Conservation (phyloP, 805 yeast genomes). For the Pichia cabralensis region DNA sequence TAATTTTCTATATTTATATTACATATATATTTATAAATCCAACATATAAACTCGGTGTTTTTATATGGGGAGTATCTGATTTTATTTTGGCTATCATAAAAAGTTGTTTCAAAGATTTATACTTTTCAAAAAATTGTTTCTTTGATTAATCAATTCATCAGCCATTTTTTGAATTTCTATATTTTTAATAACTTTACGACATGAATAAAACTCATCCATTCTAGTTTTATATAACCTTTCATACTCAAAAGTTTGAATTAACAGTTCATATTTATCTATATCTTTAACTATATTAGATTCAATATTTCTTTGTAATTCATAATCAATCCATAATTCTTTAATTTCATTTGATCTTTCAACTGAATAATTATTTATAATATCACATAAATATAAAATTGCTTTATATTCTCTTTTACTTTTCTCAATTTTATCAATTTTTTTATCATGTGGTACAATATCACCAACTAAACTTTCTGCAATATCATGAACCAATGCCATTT, state of each 20-base stretch:
- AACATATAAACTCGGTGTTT: no score
- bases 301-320: slow-evolving; percentile 69
- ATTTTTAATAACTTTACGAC: slow-evolving; percentile 55
- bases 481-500: slow-evolving; percentile 86
- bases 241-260: slow-evolving; percentile 75
- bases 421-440: slow-evolving; percentile 55
- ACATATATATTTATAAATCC: background rate
- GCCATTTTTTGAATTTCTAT: slow-evolving; percentile 63
- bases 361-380: slow-evolving; percentile 57
- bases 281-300: slow-evolving; percentile 92
- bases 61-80: no score
- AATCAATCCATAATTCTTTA: slow-evolving; percentile 71
- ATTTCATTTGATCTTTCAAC: slow-evolving; percentile 52
- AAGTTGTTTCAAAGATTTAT: no score
- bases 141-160: slow-evolving; percentile 41
- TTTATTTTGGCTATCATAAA: no score
- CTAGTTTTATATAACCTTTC: slow-evolving; percentile 57
- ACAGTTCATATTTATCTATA: slow-evolving; percentile 83
- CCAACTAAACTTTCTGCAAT: slow-evolving; percentile 93
- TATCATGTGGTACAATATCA: slow-evolving; percentile 80
- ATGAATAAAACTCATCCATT: slow-evolving; percentile 59
- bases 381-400: slow-evolving; percentile 58
- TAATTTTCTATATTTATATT: background rate
- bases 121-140: slow-evolving; percentile 31
- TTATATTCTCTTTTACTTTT: slow-evolving; percentile 74